A percentile compares a stretch with the other conserved stretches of the same genome.
Conservation (phyloP, 148 eudicot genomes). For the Rhododendron williamsianum region DNA sequence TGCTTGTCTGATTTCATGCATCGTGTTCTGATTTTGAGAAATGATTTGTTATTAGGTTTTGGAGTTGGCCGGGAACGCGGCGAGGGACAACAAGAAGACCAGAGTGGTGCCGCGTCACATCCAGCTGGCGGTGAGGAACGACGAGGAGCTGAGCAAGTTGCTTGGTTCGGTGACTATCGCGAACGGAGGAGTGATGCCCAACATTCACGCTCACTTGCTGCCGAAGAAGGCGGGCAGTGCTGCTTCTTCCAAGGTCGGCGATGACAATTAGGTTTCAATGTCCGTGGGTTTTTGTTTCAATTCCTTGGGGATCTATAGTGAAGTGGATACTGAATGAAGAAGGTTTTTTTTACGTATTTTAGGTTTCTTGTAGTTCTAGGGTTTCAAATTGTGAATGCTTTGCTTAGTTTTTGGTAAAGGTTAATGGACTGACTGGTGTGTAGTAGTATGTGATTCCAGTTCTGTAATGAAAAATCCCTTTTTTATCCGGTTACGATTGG, state of each 20-base stretch:
- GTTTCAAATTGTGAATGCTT: not conserved
- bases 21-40: not conserved
- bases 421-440: not conserved
- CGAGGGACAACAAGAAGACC: slow-evolving; percentile 23
- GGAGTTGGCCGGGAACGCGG: slow-evolving; percentile 26
- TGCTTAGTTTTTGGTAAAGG: not conserved
- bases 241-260: not conserved
- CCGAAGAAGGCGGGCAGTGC: slow-evolving; percentile 13
- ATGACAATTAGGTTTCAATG: not conserved
- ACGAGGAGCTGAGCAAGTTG: slow-evolving; percentile 22
- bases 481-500: not conserved
- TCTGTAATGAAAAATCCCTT: not conserved
- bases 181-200: slow-evolving; percentile 26
- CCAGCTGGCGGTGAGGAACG: slow-evolving; percentile 25
- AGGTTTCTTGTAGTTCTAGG: not conserved
- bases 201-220: slow-evolving; percentile 15
- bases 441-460: not conserved
- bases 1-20: not conserved
- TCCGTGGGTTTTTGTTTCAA: not conserved
- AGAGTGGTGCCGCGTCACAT: slow-evolving; percentile 21
- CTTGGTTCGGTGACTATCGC: slow-evolving; percentile 23
- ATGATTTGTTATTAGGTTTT: slow-evolving; percentile 3
- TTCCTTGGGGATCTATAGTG: not conserved
- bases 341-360: not conserved
- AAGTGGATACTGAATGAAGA: not conserved